A percentile compares a stretch with the other conserved stretches of the same genome.
phyloP scores from a whole-genome alignment of 2,329 filamentous ascomycete genomes.

The Diaporthe humulicola region DNA sequence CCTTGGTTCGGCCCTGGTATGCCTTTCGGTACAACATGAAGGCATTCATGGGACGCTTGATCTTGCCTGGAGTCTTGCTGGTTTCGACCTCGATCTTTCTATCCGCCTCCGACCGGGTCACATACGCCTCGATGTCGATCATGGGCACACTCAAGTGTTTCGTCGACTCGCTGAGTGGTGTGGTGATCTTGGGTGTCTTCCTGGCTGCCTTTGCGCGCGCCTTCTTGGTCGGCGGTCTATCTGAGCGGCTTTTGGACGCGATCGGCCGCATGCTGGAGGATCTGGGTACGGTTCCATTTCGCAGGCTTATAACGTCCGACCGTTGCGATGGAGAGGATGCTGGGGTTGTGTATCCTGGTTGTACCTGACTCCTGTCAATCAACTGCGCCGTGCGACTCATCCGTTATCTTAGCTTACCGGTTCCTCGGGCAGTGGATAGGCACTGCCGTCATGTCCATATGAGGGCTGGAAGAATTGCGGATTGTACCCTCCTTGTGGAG shows the following conservation, averaged over 20 bases:
- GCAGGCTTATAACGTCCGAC: conserved; percentile 53
- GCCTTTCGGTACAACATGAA: conserved; percentile 98
- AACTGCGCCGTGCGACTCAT: background rate
- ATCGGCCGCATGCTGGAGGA: conserved; percentile 41
- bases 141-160: conserved; percentile 70
- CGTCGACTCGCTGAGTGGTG: conserved; percentile 79
- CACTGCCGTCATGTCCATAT: conserved; percentile 40
- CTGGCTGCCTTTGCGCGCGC: conserved; percentile 57
- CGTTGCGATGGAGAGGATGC: conserved; percentile 62
- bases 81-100: conserved; percentile 77
- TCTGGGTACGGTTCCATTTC: conserved; percentile 49
- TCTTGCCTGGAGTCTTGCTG: conserved; percentile 78
- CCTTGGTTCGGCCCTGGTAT: conserved; percentile 88
- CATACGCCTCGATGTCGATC: conserved; percentile 84
- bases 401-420: background rate
- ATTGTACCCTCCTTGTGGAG: conserved; percentile 21
- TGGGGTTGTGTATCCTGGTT: conserved; percentile 62
- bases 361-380: conserved; percentile 37
- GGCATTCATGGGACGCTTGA: conserved; percentile 95
- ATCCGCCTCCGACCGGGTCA: conserved; percentile 76
- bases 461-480: conserved; percentile 35
- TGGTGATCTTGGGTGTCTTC: conserved; percentile 66
- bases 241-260: conserved; percentile 45
- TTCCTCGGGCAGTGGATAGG: conserved; percentile 41
- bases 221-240: conserved; percentile 56